phyloP scores from a whole-genome alignment of 805 yeast genomes.

The Yamadazyma ubonensis region DNA sequence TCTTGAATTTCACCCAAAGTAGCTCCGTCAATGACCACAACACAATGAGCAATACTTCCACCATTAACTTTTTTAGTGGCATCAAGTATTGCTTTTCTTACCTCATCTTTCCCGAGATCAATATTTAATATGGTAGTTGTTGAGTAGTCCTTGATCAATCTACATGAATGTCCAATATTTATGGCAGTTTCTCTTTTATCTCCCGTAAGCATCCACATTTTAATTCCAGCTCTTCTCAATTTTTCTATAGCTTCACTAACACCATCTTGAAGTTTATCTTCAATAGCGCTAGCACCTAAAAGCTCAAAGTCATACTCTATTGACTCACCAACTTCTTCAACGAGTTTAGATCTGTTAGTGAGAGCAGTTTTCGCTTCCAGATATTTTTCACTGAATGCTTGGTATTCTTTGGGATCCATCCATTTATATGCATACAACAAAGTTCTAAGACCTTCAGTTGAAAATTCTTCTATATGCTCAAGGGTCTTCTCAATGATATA shows the following conservation, averaged over 20 bases:
- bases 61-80: conserved; percentile 70
- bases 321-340: conserved; percentile 69
- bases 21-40: conserved; percentile 91
- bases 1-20: conserved; percentile 72
- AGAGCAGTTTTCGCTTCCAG: conserved; percentile 76
- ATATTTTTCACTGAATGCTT: conserved; percentile 65
- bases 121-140: conserved; percentile 71
- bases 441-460: conserved; percentile 93
- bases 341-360: conserved; percentile 58
- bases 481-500: conserved; percentile 79
- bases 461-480: conserved; percentile 89
- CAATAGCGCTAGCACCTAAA: conserved; percentile 94
- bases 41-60: conserved; percentile 88
- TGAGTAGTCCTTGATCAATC: conserved; percentile 88
- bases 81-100: conserved; percentile 68
- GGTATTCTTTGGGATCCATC: conserved; percentile 58
- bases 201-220: conserved; percentile 98
- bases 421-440: conserved; percentile 78
- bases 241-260: conserved; percentile 94
- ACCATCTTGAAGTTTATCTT: conserved; percentile 95
- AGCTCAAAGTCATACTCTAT: conserved; percentile 70
- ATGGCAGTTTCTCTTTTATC: conserved; percentile 98
- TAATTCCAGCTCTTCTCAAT: conserved; percentile 87
- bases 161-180: conserved; percentile 93
- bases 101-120: conserved; percentile 49